phyloP scores from a whole-genome alignment of 1,284 basidiomycete species.

The Phenoliferia sp. region DNA sequence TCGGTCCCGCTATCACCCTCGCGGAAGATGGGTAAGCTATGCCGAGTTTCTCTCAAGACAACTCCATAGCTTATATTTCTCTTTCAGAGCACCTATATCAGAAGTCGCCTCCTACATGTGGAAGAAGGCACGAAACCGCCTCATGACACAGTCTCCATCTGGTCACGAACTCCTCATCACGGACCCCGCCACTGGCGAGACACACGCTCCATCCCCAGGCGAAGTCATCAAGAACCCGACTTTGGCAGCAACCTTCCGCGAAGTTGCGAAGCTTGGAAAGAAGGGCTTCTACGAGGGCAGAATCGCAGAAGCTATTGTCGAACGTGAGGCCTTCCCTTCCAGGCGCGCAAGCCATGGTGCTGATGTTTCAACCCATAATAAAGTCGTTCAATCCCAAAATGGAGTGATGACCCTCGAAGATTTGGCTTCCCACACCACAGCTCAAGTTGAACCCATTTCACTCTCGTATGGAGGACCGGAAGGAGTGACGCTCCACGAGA shows the following conservation, averaged over 20 bases:
- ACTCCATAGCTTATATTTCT: background rate
- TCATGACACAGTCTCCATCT: constrained; percentile 24
- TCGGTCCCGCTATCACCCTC: constrained; percentile 57
- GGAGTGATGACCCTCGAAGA: constrained; percentile 88
- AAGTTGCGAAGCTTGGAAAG: constrained; percentile 72
- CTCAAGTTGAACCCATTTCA: constrained; percentile 79
- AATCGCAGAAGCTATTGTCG: constrained; percentile 82
- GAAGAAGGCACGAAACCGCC: constrained; percentile 17
- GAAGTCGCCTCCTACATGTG: constrained; percentile 23
- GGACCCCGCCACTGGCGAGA: constrained; percentile 53
- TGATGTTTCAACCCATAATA: constrained; percentile 17
- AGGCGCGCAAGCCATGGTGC: background rate
- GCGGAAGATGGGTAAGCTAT: constrained; percentile 38
- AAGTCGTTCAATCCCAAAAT: constrained; percentile 58
- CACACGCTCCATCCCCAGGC: constrained; percentile 50
- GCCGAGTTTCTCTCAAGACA: constrained; percentile 38
- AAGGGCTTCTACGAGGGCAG: constrained; percentile 89
- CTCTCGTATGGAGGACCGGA: constrained; percentile 68
- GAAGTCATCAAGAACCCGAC: constrained; percentile 52
- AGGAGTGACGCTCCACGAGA: constrained; percentile 82
- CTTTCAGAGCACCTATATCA: constrained; percentile 20
- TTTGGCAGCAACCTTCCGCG: constrained; percentile 76
- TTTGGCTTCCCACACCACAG: constrained; percentile 69
- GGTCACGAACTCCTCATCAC: constrained; percentile 68
- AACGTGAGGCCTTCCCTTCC: constrained; percentile 48